Base-by-base conservation (phyloP, 768 basidiomycete genomes). In the Rhizopogon sp. region DNA sequence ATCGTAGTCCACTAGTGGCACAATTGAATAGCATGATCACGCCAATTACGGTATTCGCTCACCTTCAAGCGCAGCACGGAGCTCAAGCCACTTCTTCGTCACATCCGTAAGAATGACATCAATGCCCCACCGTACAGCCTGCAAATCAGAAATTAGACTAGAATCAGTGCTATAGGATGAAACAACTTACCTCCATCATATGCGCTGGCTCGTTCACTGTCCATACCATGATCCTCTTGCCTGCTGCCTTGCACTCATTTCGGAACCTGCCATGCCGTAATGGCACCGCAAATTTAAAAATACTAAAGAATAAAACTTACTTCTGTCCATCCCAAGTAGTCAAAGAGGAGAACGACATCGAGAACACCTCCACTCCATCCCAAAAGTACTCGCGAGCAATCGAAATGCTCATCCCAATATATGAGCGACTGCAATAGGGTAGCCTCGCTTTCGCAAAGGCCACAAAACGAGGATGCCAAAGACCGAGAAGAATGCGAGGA, bases 391-490 rank as follows among this genome's bases (percentile, higher is more conserved):
- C 79, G 57, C 88, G 79, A 49, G 93, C 91, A 58, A 90, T 72
- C 10, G 77, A 68, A 16, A 86, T 78, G 58, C 84, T 88, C 56
- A 77, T 68, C 13, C 93, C 93, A 60, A 98, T 97, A 66, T 94
- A 86, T 44, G 88, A 89, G 35, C 93, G 80, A 40, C 84, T 83
- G 68, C 90, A 88, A 66, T 91, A 93, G 20, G 93, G 90, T 29
- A 99, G 72, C 54, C 82, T 77, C 20, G 73, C 73, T 71, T 85
- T 84, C 5, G 96, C 96, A 39, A 82, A 82, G 6, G 72, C 74
- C 43, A 98, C 73, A 75, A 96, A 99, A 50, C 84, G 82, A 7
- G 97, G 93, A 73, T 99, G 93, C 91, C 90, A 93, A 11, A 94
- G 76, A 5, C 90, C 91, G 53, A 92, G 76, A 7, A 93, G 72